Base-by-base conservation (phyloP, 306 rosid genomes). In the Alnus glutinosa region DNA sequence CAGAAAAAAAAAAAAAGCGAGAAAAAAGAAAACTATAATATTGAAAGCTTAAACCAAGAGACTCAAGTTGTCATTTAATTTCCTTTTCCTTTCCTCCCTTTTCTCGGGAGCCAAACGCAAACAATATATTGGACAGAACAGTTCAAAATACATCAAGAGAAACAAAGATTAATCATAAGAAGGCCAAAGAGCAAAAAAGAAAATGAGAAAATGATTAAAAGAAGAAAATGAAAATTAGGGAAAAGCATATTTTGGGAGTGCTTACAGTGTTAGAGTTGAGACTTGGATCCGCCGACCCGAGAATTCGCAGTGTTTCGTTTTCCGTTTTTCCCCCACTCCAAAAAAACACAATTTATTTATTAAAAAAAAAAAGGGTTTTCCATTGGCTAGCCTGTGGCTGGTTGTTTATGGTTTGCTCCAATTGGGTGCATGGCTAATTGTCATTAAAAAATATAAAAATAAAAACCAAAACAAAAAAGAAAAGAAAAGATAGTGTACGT, bases 181-280 rank as follows among this genome's bases (percentile, higher is more conserved):
- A 50, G 67, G 16, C 23, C 12, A 39, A 16, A 42, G 19, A 44
- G 52, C 19, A 47, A 55, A 55, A 2, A 54, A 1, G 13, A n/a
- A 46, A 55, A 42, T n/a, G n/a, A 42, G 46, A 3, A 49, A 49
- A 48, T 2, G 15, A 42, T 2, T 50, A 2, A 14, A 13, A 7
- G 55, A 39, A 66, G 14, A 39, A 15, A 42, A 0, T 18, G 34
- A 68, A 23, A 13, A 28, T 55, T 36, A 47, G 75, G 19, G 75
- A 18, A 71, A 47, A 12, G 49, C 10, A 44, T 12, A 37, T 67
- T 3, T 77, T 51, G 49, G 61, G 52, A 30, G 48, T 16, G 19
- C 81, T 78, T 69, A 78, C 75, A 49, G 11, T 47, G 6, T 71
- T 13, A 15, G 58, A 71, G 72, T 2, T 59, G 72, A 44, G 49